Evolutionary conservation across 768 basidiomycete genomes (phyloP), one percentile per base, ranked within the genome.

Genomic region (Suillus fuscotomentosus): DNA sequence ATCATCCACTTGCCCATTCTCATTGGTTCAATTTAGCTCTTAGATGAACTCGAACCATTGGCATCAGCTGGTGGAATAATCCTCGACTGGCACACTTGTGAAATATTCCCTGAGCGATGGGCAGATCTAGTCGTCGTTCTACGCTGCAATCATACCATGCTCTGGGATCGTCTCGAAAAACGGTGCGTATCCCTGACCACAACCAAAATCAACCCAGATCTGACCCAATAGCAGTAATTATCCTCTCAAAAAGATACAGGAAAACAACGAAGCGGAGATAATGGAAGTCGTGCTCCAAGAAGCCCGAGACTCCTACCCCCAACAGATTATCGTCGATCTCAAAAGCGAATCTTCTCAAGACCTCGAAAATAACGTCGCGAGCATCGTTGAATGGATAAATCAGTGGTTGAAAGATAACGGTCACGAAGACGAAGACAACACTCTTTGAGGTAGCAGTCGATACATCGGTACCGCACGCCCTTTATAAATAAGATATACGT

Each of bases 251-350:
- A 99, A 99, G 78, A 94, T 99, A 5, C 92, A 96, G 74, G 97
- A 99, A 78, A 99, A 99, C 76, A 96, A 98, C 76, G 91, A 96
- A 71, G 95, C 96, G 14, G 97, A 99, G 79, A 99, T 99, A 72
- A 97, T 99, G 95, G 83, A 92, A 71, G 88, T 95, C 60, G 88
- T 97, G 43, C 79, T 91, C 13, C 90, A 93, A 39, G 97, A 99
- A 75, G 96, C 97, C 4, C 83, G 87, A 51, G 87, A 88, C 45
- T 92, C 94, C 0, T 99, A 98, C 75, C 84, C 89, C 0, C 71
- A 83, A n/a, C 89, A 92, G 75, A 91, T 97, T 67, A 85, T 99
- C 31, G 89, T 99, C 20, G 93, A 93, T 71, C 80, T 99, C 31
- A 77, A 83, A 65, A 95, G 92, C 74, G 90, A 93, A 72, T 83